Conservation (phyloP, 768 basidiomycete genomes). For the Gelatoporia subvermispora region DNA sequence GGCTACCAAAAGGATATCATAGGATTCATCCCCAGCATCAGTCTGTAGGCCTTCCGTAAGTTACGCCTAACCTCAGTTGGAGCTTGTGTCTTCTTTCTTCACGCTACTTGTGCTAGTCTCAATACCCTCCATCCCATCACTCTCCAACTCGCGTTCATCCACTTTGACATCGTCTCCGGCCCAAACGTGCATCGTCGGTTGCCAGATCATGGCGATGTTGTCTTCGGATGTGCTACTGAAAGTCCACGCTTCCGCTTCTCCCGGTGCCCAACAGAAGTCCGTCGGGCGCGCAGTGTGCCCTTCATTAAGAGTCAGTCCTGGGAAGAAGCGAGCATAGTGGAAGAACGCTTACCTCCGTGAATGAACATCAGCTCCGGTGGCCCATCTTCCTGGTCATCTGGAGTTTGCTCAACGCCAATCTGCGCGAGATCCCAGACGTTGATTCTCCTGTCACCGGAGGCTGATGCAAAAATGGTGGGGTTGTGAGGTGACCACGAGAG, state of each 20-base stretch:
- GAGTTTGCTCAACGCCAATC: constrained; percentile 94
- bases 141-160: constrained; percentile 81
- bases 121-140: constrained; percentile 72
- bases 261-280: constrained; percentile 95
- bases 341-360: constrained; percentile 69
- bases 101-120: constrained; percentile 30
- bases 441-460: constrained; percentile 87
- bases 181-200: constrained; percentile 92
- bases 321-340: background rate
- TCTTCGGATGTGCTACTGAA: constrained; percentile 89
- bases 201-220: constrained; percentile 97
- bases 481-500: constrained; percentile 95
- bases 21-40: constrained; percentile 1
- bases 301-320: constrained; percentile 24
- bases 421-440: constrained; percentile 92
- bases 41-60: background rate
- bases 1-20: background rate
- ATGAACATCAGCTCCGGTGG: constrained; percentile 95
- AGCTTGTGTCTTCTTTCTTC: too few species aligned
- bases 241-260: constrained; percentile 77
- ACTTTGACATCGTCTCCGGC: constrained; percentile 85
- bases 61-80: too few species aligned
- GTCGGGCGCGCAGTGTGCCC: constrained; percentile 87
- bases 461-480: constrained; percentile 89
- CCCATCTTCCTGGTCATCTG: constrained; percentile 97